These are phyloP conservation scores for Geotrichum reessii DNA, from an alignment of 1,139 yeast genomes.

Conservation along the genomic window DNA sequence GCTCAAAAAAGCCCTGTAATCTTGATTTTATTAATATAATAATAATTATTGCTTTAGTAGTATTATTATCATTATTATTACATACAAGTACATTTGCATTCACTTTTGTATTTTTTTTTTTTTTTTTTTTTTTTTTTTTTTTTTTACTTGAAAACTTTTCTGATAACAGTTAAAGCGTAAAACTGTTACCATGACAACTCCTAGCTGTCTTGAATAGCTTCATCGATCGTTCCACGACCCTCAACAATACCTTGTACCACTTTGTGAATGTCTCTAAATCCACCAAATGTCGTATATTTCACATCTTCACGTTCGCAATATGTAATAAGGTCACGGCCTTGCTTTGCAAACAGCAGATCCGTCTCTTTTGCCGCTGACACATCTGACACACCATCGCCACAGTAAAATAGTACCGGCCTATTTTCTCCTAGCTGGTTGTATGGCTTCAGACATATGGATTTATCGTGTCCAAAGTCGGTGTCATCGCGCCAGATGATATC, in stretches of 20 bases:
- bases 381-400: slow-evolving; percentile 97
- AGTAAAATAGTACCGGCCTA: slow-evolving; percentile 68
- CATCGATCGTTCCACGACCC: slow-evolving; percentile 42
- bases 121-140: not conserved
- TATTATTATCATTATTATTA: not conserved
- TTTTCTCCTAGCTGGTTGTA: slow-evolving; percentile 41
- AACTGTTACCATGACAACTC: not conserved
- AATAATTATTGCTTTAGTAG: not conserved
- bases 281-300: slow-evolving; percentile 76
- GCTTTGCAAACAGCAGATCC: slow-evolving; percentile 84
- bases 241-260: slow-evolving; percentile 46
- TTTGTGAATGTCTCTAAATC: slow-evolving; percentile 64
- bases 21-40: too few relatives aligned
- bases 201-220: slow-evolving; percentile 24
- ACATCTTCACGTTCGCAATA: slow-evolving; percentile 75
- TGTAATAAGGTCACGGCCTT: slow-evolving; percentile 80
- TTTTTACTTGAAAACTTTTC: not conserved
- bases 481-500: slow-evolving; percentile 78
- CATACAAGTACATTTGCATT: not conserved
- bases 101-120: not conserved
- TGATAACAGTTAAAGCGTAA: not conserved
- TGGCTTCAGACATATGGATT: slow-evolving; percentile 72
- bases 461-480: slow-evolving; percentile 88
- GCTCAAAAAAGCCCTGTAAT: not conserved
- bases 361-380: slow-evolving; percentile 93